phyloP scores from a whole-genome alignment of 1,139 yeast species.

The Meyerozyma sp. region DNA sequence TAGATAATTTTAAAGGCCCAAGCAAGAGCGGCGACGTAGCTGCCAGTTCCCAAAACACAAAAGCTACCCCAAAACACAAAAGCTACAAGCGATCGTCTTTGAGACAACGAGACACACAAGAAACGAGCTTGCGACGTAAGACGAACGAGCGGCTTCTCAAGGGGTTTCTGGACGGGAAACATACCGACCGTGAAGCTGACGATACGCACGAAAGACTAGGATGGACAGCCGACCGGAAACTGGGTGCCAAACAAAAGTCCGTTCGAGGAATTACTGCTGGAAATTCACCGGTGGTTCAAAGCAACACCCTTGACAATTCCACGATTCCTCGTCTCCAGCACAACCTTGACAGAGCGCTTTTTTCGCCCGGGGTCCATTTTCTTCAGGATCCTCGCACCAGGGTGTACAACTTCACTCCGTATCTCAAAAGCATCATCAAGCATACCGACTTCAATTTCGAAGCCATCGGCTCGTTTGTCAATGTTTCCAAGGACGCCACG shows the following conservation, averaged over 20 bases:
- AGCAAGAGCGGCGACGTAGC: not conserved
- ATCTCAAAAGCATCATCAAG: slow-evolving; percentile 56
- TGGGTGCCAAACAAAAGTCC: slow-evolving; percentile 9
- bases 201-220: slow-evolving; percentile 3
- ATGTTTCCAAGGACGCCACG: slow-evolving; percentile 60
- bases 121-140: not conserved
- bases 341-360: slow-evolving; percentile 61
- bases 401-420: slow-evolving; percentile 64
- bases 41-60: not conserved
- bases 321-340: slow-evolving; percentile 48
- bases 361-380: slow-evolving; percentile 81
- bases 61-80: not conserved
- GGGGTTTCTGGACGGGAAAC: not conserved
- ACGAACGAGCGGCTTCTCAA: not conserved
- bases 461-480: slow-evolving; percentile 50
- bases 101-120: not conserved
- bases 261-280: slow-evolving; percentile 13
- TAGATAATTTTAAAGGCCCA: slow-evolving; percentile 3
- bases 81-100: not conserved
- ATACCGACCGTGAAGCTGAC: not conserved
- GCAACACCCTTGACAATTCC: slow-evolving; percentile 15
- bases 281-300: not conserved
- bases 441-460: slow-evolving; percentile 65
- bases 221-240: not conserved
- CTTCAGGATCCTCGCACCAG: slow-evolving; percentile 73